A percentile compares a stretch with the other conserved stretches of the same genome.
These are phyloP conservation scores for Hypoxylon rubiginosum DNA, from an alignment of 2,329 filamentous ascomycete genomes.

Conservation along the genomic window DNA sequence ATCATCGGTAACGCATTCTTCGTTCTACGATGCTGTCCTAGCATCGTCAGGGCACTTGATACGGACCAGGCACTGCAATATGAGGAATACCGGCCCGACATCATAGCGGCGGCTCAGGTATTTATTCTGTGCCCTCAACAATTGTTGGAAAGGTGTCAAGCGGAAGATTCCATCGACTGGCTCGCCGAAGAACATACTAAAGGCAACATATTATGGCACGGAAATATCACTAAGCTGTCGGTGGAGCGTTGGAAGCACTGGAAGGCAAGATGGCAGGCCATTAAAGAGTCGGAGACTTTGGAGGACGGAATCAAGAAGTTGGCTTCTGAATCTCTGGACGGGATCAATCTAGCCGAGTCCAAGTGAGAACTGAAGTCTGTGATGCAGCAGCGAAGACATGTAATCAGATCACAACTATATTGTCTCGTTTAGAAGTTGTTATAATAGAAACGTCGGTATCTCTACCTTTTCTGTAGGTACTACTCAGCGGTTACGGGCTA, in stretches of 20 bases:
- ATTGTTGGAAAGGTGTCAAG: neutral
- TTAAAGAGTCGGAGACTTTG: neutral
- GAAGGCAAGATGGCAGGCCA: constrained; percentile 1
- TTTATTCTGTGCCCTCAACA: neutral
- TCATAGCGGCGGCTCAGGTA: neutral
- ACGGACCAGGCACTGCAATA: neutral
- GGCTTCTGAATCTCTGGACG: neutral
- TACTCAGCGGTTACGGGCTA: no score
- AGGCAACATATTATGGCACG: neutral
- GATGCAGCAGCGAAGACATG: neutral
- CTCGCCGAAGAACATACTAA: neutral
- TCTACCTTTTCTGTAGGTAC: no score
- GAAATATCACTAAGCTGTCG: neutral
- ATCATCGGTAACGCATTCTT: neutral
- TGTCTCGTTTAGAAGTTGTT: neutral
- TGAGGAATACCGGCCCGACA: neutral
- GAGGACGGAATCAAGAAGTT: neutral
- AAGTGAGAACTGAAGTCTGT: neutral
- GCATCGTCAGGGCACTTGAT: constrained; percentile 1
- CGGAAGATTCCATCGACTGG: neutral
- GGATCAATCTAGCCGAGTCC: neutral
- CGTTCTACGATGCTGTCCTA: neutral
- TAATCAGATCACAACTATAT: neutral
- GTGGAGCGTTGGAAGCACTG: neutral
- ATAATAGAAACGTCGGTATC: neutral